These are phyloP conservation scores for Fusarium burgessii DNA, from an alignment of 2,329 filamentous ascomycete genomes.

Conservation along the genomic window DNA sequence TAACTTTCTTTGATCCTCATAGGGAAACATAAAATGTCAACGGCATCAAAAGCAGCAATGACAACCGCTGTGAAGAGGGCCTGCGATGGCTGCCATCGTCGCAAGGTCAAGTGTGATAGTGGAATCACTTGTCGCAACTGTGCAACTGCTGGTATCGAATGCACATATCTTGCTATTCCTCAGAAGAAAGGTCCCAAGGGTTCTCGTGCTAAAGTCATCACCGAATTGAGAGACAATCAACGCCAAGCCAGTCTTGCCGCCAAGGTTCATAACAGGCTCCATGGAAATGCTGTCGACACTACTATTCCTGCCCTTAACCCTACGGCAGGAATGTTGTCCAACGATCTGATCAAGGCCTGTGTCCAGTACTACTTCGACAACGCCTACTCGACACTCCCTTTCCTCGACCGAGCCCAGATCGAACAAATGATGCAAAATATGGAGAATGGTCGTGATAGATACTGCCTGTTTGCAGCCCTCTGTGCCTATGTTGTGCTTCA, in stretches of 20 bases:
- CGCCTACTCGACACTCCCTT: slow-evolving; percentile 73
- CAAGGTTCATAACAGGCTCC: slow-evolving; percentile 70
- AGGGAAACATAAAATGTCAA: neutral
- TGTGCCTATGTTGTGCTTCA: slow-evolving; percentile 77
- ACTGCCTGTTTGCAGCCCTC: slow-evolving; percentile 73
- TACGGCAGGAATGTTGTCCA: slow-evolving; percentile 70
- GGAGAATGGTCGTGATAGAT: slow-evolving; percentile 72
- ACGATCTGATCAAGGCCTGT: slow-evolving; percentile 73
- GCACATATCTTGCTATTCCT: slow-evolving; percentile 80
- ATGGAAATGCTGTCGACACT: slow-evolving; percentile 61
- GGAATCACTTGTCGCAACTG: slow-evolving; percentile 79
- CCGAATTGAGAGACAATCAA: slow-evolving; percentile 76
- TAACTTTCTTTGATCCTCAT: slow-evolving; percentile 13
- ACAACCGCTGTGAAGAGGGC: slow-evolving; percentile 69
- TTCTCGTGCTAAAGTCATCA: slow-evolving; percentile 80
- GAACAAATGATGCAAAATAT: slow-evolving; percentile 70
- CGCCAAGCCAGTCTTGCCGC: slow-evolving; percentile 73
- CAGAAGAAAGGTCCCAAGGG: slow-evolving; percentile 84
- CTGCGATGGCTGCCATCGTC: slow-evolving; percentile 79
- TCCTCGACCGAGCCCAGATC: slow-evolving; percentile 68
- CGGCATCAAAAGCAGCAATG: slow-evolving; percentile 43
- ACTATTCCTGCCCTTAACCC: slow-evolving; percentile 63
- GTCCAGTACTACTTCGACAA: slow-evolving; percentile 76
- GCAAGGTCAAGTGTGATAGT: slow-evolving; percentile 81
- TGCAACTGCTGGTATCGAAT: slow-evolving; percentile 72